Base-by-base conservation (phyloP, 352 stramenopile species). In the Phytopythium sindhum region DNA sequence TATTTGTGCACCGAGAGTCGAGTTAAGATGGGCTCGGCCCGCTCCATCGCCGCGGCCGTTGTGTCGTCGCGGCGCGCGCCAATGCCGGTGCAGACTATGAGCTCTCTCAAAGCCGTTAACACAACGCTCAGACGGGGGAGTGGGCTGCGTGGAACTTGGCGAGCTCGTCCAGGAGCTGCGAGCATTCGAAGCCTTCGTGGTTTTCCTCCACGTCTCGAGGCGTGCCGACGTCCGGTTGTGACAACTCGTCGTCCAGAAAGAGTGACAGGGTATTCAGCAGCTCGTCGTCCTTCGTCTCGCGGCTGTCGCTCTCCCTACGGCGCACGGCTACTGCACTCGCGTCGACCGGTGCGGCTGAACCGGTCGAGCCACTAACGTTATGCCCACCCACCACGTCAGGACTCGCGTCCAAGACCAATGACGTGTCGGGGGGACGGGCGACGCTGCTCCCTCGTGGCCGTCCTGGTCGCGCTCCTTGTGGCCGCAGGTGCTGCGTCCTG, bases 401-500 rank as follows among this genome's bases (percentile, higher is more conserved):
- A 8, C n/a, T 28, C 42, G 21, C 21, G 42, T 7, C 10, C 21
- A 50, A 23, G 6, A 19, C 15, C 10, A 12, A 8, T 21, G 12
- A 7, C n/a, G 4, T 23, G 8, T 15, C 45, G 10, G 45, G 7
- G 23, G 12, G 1, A 10, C 45, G 45, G 23, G 21, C n/a, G 57
- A 21, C 26, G 26, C 42, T 50, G 39, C 42, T 53, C n/a, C 33
- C 26, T 42, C 28, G 0, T 12, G 39, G 23, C n/a, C 26, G 37
- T 5, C 57, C 41, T 31, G 28, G 10, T 7, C 45, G 57, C 57
- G 28, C 19, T 37, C 39, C 35, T 24, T 8, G 29, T 11, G 31
- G 52, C 19, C 55, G 66, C 10, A 72, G 58, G 56, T 84, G 76
- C 58, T 89, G 80, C 35, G 84, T 84, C 31, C 74, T 74, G 57